These are phyloP conservation scores for Salicornia ramosissima DNA, from an alignment of 148 eudicot genomes.

Conservation along the genomic window DNA sequence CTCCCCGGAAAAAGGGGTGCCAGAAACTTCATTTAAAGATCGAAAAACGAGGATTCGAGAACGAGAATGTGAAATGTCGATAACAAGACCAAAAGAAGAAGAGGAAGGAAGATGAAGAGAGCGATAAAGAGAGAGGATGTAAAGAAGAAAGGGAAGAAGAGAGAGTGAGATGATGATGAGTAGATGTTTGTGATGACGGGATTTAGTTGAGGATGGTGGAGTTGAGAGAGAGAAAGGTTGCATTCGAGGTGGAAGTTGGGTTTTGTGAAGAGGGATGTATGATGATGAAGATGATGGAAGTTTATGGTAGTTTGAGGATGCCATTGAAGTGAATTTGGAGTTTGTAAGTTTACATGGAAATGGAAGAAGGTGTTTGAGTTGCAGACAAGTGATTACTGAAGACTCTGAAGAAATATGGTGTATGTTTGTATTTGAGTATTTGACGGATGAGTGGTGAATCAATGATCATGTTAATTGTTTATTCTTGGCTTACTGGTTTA, in stretches of 20 bases:
- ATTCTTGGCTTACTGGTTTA: too few species aligned
- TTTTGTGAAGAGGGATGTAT: constrained; percentile 39
- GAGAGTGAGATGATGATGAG: constrained; percentile 29
- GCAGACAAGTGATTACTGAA: too few species aligned
- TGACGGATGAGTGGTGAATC: too few species aligned
- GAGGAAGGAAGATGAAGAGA: constrained; percentile 28
- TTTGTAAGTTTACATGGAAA: not conserved
- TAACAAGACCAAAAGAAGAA: constrained; percentile 27
- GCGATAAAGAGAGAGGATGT: constrained; percentile 32
- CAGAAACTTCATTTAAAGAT: constrained; percentile 25
- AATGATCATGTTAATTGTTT: too few species aligned
- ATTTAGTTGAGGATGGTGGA: constrained; percentile 19
- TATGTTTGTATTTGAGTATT: too few species aligned
- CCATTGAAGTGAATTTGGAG: constrained; percentile 25
- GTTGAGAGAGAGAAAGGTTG: constrained; percentile 21
- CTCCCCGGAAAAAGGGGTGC: constrained; percentile 26
- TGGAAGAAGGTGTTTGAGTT: not conserved
- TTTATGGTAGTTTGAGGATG: too few species aligned
- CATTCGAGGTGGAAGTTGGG: constrained; percentile 45
- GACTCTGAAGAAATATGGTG: too few species aligned
- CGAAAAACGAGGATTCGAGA: constrained; percentile 35
- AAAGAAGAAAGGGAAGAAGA: constrained; percentile 35
- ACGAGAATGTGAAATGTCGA: constrained; percentile 19
- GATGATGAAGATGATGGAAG: constrained; percentile 28
- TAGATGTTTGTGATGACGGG: constrained; percentile 29